Conservation (phyloP, 1,139 yeast genomes). For the Candida dubliniensis region DNA sequence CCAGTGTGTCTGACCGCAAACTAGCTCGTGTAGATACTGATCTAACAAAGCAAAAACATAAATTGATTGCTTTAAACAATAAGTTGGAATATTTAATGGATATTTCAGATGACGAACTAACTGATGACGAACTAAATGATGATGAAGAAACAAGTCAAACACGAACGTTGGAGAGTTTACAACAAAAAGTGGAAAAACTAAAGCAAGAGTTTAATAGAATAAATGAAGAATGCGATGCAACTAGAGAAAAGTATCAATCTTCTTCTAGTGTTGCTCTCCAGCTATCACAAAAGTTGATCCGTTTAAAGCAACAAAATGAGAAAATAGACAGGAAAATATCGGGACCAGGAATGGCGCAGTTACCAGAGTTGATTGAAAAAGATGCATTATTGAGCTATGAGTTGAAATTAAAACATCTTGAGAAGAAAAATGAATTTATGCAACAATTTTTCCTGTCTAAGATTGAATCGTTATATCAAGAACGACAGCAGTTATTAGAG, state of each 20-base stretch:
- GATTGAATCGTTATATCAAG: conserved; percentile 41
- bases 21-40: conserved; percentile 43
- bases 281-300: conserved; percentile 34
- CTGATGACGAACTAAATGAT: conserved; percentile 10
- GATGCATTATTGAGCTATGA: conserved; percentile 37
- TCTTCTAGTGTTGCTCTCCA: conserved; percentile 59
- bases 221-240: conserved; percentile 35
- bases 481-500: conserved; percentile 37
- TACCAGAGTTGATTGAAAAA: conserved; percentile 39
- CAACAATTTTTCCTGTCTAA: conserved; percentile 29
- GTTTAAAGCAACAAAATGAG: conserved; percentile 26
- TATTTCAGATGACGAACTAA: conserved; percentile 7
- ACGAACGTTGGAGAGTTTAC: conserved; percentile 27
- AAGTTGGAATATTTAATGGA: conserved; percentile 20
- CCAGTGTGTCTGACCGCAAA: conserved; percentile 48
- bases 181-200: conserved; percentile 28
- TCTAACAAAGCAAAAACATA: conserved; percentile 20
- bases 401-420: conserved; percentile 24
- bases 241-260: conserved; percentile 52
- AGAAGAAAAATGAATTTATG: conserved; percentile 34
- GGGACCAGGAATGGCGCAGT: conserved; percentile 44
- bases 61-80: conserved; percentile 17
- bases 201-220: conserved; percentile 28
- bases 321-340: conserved; percentile 35
- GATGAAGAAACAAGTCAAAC: conserved; percentile 25